These are phyloP conservation scores for Dendrobium chrysotoxum DNA, from an alignment of 106 monocot species.

Conservation along the genomic window DNA sequence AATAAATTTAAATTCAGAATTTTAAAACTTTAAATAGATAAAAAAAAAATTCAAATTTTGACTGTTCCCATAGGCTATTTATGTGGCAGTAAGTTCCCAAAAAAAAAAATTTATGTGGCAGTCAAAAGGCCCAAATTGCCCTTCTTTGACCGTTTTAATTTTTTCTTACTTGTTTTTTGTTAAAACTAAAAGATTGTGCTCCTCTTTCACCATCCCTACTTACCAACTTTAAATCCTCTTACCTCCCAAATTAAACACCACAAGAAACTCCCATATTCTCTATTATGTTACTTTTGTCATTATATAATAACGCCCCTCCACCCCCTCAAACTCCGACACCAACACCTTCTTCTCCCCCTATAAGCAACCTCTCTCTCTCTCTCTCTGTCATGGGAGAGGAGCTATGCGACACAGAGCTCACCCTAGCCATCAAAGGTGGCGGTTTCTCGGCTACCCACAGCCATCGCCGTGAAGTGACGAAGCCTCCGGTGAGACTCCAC, in stretches of 20 bases:
- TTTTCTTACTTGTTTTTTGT: not conserved
- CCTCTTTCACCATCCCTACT: not conserved
- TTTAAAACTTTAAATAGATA: not conserved
- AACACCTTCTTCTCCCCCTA: not conserved
- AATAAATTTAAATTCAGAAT: not conserved
- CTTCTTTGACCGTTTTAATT: not conserved
- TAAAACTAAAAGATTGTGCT: not conserved
- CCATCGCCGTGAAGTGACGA: not conserved
- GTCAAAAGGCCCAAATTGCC: too few relatives aligned
- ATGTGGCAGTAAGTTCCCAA: not conserved
- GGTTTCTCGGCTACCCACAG: not conserved
- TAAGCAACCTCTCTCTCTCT: not conserved
- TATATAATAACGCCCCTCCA: not conserved
- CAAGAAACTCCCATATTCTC: not conserved
- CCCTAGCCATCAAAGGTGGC: slow-evolving; percentile 30
- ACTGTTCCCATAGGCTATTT: too few relatives aligned
- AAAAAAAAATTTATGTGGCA: not conserved
- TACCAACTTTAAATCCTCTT: not conserved
- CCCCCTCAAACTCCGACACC: not conserved
- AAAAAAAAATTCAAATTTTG: not conserved
- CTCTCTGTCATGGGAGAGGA: slow-evolving; percentile 15
- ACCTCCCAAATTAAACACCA: not conserved
- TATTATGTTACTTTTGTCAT: not conserved
- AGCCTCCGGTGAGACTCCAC: slow-evolving; percentile 13
- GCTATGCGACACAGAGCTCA: slow-evolving; percentile 23